These are phyloP conservation scores for Acanthamoeba castellanii DNA, from an alignment of 208 protist species.

Conservation along the genomic window DNA sequence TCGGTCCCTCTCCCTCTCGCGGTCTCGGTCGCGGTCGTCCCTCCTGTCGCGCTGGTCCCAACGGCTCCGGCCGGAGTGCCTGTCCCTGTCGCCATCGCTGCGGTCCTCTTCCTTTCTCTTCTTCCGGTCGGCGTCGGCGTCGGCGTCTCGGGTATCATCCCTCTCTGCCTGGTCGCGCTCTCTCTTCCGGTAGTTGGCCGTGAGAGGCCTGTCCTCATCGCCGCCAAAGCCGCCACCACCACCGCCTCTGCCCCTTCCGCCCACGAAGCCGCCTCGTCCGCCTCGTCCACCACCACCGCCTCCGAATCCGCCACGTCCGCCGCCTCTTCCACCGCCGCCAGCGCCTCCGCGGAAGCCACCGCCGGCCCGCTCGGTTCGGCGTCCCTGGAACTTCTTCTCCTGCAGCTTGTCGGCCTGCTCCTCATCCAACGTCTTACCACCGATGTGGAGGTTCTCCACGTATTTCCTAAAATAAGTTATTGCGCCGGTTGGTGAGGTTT, in stretches of 20 bases:
- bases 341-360: not conserved
- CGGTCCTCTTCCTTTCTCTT: not conserved
- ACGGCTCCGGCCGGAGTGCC: not conserved
- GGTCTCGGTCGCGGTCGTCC: slow-evolving; percentile 27
- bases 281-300: not conserved
- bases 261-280: not conserved
- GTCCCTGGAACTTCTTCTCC: slow-evolving; percentile 28
- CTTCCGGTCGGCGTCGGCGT: not conserved
- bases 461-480: not conserved
- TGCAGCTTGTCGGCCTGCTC: slow-evolving; percentile 38
- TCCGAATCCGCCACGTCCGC: not conserved
- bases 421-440: slow-evolving; percentile 2
- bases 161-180: not conserved
- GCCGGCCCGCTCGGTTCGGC: not conserved
- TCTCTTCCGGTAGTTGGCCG: not conserved
- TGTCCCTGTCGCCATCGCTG: not conserved
- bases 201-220: not conserved
- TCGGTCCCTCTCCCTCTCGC: not conserved
- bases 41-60: not conserved
- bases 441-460: not conserved
- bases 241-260: not conserved
- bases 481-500: not conserved
- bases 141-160: not conserved
- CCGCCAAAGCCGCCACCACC: not conserved
- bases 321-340: not conserved